Evolutionary conservation across 257 asterid genomes (phyloP).

Genomic region (Nicotiana undulata): DNA sequence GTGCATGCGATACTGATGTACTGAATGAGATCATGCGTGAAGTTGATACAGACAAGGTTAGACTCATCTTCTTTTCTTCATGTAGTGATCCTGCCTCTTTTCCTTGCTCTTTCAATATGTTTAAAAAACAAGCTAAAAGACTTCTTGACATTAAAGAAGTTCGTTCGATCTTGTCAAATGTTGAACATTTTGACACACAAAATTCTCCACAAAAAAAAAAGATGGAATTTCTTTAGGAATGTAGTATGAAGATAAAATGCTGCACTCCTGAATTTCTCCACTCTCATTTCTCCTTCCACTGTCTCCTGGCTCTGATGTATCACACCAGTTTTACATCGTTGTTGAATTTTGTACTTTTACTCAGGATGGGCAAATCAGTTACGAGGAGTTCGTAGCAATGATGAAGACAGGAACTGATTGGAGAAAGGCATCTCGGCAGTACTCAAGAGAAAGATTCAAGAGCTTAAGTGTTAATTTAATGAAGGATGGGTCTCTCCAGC

Average conservation of each 20-base stretch:
- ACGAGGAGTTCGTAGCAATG: slow-evolving; percentile 85
- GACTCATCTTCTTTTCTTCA: background rate
- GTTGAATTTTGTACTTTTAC: slow-evolving; percentile 6
- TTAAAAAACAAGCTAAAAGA: background rate
- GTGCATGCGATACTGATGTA: slow-evolving; percentile 53
- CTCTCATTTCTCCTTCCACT: background rate
- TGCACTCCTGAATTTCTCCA: background rate
- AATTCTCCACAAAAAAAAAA: background rate
- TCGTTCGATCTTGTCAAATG: background rate
- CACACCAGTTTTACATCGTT: background rate
- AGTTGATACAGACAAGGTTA: slow-evolving; percentile 89
- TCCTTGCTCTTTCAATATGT: background rate
- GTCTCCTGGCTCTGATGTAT: background rate
- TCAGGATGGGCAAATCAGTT: slow-evolving; percentile 76
- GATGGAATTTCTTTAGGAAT: background rate
- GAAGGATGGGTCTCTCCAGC: slow-evolving; percentile 87
- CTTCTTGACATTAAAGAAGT: background rate
- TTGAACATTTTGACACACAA: background rate
- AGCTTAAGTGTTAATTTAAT: slow-evolving; percentile 83
- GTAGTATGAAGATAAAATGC: background rate
- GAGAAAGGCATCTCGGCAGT: slow-evolving; percentile 92
- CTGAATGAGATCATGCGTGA: slow-evolving; percentile 72
- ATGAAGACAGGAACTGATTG: slow-evolving; percentile 91
- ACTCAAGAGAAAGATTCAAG: slow-evolving; percentile 86
- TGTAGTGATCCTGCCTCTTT: background rate